phyloP scores from a whole-genome alignment of 2,329 filamentous ascomycete species.

The Drechmeria coniospora region DNA sequence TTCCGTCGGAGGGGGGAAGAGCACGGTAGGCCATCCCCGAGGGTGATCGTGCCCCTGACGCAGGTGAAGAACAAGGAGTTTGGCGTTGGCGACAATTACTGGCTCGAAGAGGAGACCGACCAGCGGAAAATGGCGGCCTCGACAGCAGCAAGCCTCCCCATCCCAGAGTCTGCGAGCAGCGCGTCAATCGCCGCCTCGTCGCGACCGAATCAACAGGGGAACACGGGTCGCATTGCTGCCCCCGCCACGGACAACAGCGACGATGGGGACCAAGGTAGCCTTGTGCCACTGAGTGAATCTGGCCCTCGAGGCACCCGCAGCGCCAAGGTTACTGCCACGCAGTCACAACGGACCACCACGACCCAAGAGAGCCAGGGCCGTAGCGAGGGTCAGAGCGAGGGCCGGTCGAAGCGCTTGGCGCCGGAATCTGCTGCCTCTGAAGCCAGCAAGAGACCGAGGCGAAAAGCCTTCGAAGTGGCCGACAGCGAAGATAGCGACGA shows the following conservation, averaged over 20 bases:
- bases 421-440: conserved; percentile 12
- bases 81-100: conserved; percentile 63
- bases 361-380: conserved; percentile 17
- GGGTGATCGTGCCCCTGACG: conserved; percentile 54
- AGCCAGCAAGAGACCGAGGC: conserved; percentile 17
- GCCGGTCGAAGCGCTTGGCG: conserved; percentile 19
- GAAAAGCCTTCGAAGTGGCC: conserved; percentile 14
- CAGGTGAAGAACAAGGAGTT: conserved; percentile 57
- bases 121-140: conserved; percentile 12
- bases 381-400: conserved; percentile 9
- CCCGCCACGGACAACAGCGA: no score
- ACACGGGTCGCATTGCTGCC: no score
- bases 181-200: no score
- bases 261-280: conserved; percentile 10
- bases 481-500: conserved; percentile 38
- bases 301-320: conserved; percentile 10
- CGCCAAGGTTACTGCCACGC: conserved; percentile 9
- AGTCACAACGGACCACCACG: conserved; percentile 15
- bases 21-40: conserved; percentile 24
- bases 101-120: conserved; percentile 40
- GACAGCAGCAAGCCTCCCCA: conserved; percentile 9
- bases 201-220: no score
- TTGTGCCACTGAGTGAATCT: conserved; percentile 1
- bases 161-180: conserved; percentile 7
- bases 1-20: conserved; percentile 49